phyloP scores from a whole-genome alignment of 345 rosid species.

The Salix purpurea region DNA sequence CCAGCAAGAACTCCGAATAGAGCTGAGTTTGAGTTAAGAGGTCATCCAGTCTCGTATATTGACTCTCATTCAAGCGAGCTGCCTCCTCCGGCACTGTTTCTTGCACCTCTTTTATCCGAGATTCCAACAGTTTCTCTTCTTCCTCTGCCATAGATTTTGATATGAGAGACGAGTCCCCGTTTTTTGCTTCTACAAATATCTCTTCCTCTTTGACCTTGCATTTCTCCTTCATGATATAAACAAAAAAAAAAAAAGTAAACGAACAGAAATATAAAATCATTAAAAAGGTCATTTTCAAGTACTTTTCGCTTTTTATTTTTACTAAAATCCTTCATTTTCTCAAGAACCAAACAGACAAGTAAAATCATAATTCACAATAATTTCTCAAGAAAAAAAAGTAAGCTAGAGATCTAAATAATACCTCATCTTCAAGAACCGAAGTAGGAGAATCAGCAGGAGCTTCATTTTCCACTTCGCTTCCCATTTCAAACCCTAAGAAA shows the following conservation, averaged over 20 bases:
- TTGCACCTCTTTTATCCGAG: constrained; percentile 44
- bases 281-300: background rate
- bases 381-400: background rate
- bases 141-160: constrained; percentile 56
- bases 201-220: constrained; percentile 27
- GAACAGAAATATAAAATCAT: background rate
- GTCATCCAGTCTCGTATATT: constrained; percentile 68
- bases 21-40: constrained; percentile 80
- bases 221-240: constrained; percentile 9
- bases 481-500: constrained; percentile 37
- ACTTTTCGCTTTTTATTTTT: background rate
- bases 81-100: constrained; percentile 25
- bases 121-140: constrained; percentile 57
- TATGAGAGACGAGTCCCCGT: constrained; percentile 50
- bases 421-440: constrained; percentile 87
- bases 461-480: constrained; percentile 35
- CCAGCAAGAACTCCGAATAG: constrained; percentile 76
- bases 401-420: constrained; percentile 5
- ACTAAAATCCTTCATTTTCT: background rate
- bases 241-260: background rate
- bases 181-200: constrained; percentile 29
- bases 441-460: constrained; percentile 69
- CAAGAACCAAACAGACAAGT: background rate
- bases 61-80: constrained; percentile 46
- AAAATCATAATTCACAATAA: no score